phyloP scores from a whole-genome alignment of 2,329 filamentous ascomycete species.

The Thermomyces lanuginosus region DNA sequence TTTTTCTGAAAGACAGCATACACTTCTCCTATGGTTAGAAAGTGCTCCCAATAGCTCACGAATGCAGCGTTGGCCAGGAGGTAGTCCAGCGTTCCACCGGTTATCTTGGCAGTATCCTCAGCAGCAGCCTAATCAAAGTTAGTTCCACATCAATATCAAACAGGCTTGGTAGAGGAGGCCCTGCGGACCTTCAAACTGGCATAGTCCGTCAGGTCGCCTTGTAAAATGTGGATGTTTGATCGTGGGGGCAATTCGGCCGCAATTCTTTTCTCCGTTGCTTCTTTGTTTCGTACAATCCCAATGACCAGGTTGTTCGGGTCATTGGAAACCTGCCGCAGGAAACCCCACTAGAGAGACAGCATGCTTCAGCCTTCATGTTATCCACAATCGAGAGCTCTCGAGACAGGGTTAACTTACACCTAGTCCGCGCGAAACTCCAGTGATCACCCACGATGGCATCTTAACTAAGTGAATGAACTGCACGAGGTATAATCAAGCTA shows the following conservation, averaged over 20 bases:
- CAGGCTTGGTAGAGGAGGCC: conserved; percentile 12
- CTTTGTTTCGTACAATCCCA: conserved; percentile 29
- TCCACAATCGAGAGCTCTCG: no score
- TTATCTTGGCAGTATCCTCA: conserved; percentile 7
- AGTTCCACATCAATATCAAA: conserved; percentile 9
- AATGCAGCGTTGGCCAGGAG: conserved; percentile 39
- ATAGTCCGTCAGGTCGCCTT: conserved; percentile 27
- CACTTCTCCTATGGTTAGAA: no score
- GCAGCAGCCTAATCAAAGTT: conserved; percentile 1
- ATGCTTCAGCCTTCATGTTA: no score
- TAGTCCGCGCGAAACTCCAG: conserved; percentile 12
- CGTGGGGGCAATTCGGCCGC: conserved; percentile 24
- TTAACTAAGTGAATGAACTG: no score
- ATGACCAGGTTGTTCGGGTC: conserved; percentile 21
- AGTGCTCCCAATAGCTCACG: no score
- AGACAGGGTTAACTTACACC: conserved; percentile 7
- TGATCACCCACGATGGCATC: conserved; percentile 14
- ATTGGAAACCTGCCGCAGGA: conserved; percentile 31
- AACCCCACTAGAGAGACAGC: conserved; percentile 32
- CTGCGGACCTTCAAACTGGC: conserved; percentile 3
- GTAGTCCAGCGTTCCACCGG: conserved; percentile 30
- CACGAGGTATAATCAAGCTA: no score
- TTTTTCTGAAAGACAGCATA: conserved; percentile 10
- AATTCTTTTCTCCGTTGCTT: conserved; percentile 29
- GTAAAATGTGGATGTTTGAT: conserved; percentile 32